Evolutionary conservation across 2,329 filamentous ascomycete species (phyloP), one percentile per base, ranked within the genome.

Genomic region (Harringtonia lauricola): DNA sequence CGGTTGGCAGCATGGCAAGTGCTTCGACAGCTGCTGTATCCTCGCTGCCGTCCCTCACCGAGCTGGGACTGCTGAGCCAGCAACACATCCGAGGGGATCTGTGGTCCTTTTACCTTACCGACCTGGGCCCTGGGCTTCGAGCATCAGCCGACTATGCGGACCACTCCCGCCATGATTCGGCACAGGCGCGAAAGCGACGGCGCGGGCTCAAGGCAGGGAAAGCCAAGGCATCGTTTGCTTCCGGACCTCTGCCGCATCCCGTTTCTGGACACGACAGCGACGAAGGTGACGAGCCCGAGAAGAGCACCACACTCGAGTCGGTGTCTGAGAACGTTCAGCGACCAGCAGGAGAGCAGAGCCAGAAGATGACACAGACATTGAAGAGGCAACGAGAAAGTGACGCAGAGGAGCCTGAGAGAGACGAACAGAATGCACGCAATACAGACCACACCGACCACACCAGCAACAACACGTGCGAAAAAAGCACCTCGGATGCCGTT

Each of bases 21-120:
- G 10, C 22, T 17, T 12, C 13, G 9, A 0, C 37, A 4, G 9
- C 39, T 7, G 22, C 31, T 9, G 28, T n/a, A n/a, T n/a, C 35
- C 6, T 22, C 34, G 8, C 34, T 49, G 21, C 47, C 47, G 19
- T 49, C 48, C 8, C 36, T 49, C 14, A 41, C 43, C 1, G 48
- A 49, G 18, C 48, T 49, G 14, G 48, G 48, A n/a, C 43, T 49
- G 3, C 38, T 49, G 4, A 18, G 31, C 21, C 47, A 43, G 28
- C 30, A 36, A 17, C 39, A 31, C 13, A 41, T 28, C 30, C 31
- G 37, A 10, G 39, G 38, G 30, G 42, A 44, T n/a, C 30, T 43
- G 3, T 45, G 46, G 46, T 17, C 37, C 29, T 26, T 34, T 33
- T 41, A 33, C 2, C 30, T 24, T 4, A 8, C 37, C 9, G 42